Evolutionary conservation across 306 rosid genomes (phyloP).

Genomic region (Vigna nakashimae): DNA sequence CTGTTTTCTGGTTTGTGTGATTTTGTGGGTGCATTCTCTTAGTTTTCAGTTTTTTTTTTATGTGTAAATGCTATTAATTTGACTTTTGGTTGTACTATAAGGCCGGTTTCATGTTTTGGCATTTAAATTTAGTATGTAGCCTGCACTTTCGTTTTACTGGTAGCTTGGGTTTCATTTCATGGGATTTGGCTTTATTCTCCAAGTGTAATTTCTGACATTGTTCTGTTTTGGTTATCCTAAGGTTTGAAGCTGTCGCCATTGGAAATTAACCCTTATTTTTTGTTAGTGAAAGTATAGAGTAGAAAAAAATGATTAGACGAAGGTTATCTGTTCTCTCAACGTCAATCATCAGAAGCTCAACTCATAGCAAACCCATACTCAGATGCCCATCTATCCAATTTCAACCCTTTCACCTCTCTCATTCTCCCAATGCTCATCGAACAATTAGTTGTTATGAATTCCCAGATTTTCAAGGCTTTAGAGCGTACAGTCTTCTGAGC

Average conservation of each 20-base stretch:
- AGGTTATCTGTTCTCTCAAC: slow-evolving; percentile 52
- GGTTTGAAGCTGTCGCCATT: slow-evolving; percentile 20
- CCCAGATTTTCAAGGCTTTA: slow-evolving; percentile 47
- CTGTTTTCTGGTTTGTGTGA: slow-evolving; percentile 1
- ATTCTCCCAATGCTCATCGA: slow-evolving; percentile 19
- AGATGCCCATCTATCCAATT: slow-evolving; percentile 33
- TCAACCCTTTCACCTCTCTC: slow-evolving; percentile 40
- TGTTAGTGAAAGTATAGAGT: slow-evolving; percentile 21
- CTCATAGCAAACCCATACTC: slow-evolving; percentile 38
- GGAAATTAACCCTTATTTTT: not conserved
- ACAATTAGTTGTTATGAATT: slow-evolving; percentile 21
- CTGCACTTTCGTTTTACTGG: not conserved
- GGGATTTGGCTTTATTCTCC: slow-evolving; percentile 1
- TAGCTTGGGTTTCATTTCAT: not conserved
- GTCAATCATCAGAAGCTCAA: slow-evolving; percentile 42
- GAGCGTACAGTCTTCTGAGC: slow-evolving; percentile 87
- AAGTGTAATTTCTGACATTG: not conserved
- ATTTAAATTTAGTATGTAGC: slow-evolving; percentile 3
- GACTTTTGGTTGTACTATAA: not conserved
- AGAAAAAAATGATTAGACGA: slow-evolving; percentile 53
- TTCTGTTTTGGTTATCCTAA: slow-evolving; percentile 15
- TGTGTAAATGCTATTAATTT: not conserved
- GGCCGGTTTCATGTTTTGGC: not conserved
- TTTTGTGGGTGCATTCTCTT: not conserved
- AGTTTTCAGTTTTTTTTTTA: not conserved